Conservation (phyloP, 345 rosid genomes). For the Turritis glabra region DNA sequence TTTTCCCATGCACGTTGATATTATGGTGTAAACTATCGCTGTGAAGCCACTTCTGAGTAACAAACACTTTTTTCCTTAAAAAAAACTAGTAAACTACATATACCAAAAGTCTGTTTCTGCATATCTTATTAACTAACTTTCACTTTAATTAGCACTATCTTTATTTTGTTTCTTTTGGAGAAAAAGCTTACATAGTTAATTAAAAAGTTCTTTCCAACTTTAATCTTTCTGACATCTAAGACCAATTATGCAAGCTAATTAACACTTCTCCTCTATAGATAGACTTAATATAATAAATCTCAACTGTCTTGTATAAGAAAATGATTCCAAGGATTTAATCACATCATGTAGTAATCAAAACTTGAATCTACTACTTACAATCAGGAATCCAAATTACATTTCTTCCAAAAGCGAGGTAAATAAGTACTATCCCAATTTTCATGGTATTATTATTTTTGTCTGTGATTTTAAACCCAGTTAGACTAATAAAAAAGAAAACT, state of each 20-base stretch:
- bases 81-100: not conserved
- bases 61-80: not conserved
- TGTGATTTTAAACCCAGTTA: not conserved
- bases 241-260: constrained; percentile 27
- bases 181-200: constrained; percentile 30
- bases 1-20: constrained; percentile 37
- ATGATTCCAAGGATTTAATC: not conserved
- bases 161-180: constrained; percentile 21
- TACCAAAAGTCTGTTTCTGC: constrained; percentile 7
- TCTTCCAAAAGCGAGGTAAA: not conserved
- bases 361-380: not conserved
- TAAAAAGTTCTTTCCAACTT: constrained; percentile 19
- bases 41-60: constrained; percentile 6
- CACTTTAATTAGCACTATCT: constrained; percentile 27
- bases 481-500: not conserved
- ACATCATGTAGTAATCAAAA: not conserved
- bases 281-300: not conserved
- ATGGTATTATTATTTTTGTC: not conserved
- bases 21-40: constrained; percentile 15
- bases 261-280: not conserved
- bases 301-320: not conserved
- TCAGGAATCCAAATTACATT: not conserved
- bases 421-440: not conserved
- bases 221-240: constrained; percentile 32
- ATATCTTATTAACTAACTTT: constrained; percentile 11